Evolutionary conservation across 257 asterid genomes (phyloP), one percentile per base, ranked within the genome.

Genomic region (Verbascum thapsus): DNA sequence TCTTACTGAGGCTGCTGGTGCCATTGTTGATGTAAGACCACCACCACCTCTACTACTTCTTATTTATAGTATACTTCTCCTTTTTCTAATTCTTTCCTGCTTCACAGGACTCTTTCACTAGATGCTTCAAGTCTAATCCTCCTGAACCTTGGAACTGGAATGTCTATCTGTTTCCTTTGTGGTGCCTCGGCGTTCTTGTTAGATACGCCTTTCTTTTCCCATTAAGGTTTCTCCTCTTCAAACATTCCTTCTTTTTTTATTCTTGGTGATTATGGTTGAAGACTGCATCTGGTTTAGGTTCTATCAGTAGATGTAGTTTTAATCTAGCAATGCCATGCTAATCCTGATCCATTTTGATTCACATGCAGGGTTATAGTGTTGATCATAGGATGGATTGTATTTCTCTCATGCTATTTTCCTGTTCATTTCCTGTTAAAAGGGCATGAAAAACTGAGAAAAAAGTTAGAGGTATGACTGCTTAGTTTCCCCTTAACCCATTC

Each of bases 141-240:
- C 95, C 97, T 23, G 96, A 90, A 53, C 98, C 98, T 12, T 90
- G 99, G 98, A 90, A 88, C 77, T 94, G 98, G 99, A 94, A 90
- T 64, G 58, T 83, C 58, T 83, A 94, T 79, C 80, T 94, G 80
- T 94, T 94, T 73, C 99, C 99, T 38, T 69, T 94, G 71, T 90
- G 99, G 99, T 94, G 99, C 71, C 65, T 88, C 75, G 99, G 99
- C 58, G 96, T 87, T 42, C 73, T 85, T 39, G 87, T 90, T 73
- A 78, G 99, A 87, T 94, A 94, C 76, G 85, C 86, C 20, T 4
- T 90, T 61, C 92, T 94, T 73, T 94, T 94, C 72, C 99, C 99
- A 54, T 44, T 68, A 56, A 85, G 99, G 97, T 92, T 63, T 42
- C 13, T 26, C 40, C 38, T 20, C 40, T 64, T 23, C 67, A 53